Evolutionary conservation across 192 early-diverging fungal species (phyloP).

Genomic region (Backusella tarrabulga): DNA sequence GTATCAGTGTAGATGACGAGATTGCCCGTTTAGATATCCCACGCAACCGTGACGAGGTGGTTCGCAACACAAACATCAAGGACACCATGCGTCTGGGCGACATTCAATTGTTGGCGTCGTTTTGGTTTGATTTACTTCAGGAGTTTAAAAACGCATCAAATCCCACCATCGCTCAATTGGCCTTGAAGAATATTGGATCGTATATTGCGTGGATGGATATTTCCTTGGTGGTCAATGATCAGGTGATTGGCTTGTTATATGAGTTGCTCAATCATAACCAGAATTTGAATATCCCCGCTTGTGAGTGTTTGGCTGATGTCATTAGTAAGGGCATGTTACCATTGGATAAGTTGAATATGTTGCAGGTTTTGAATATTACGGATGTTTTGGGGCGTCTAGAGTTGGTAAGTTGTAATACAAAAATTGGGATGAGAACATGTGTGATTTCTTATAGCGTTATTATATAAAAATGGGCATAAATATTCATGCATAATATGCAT

Average conservation of each 20-base stretch:
- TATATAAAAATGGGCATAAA: background rate
- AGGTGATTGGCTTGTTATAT: constrained; percentile 75
- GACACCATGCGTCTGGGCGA: constrained; percentile 86
- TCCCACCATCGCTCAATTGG: constrained; percentile 60
- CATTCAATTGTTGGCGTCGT: constrained; percentile 65
- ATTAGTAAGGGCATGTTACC: constrained; percentile 92
- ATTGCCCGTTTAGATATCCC: constrained; percentile 73
- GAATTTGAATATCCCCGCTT: constrained; percentile 68
- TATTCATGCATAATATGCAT: background rate
- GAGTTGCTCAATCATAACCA: constrained; percentile 57
- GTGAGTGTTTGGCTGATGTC: constrained; percentile 81
- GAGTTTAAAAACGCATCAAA: constrained; percentile 53
- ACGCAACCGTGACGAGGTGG: constrained; percentile 61
- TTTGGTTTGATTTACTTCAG: constrained; percentile 75
- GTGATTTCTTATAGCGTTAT: background rate
- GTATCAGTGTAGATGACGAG: constrained; percentile 83
- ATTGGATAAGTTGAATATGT: constrained; percentile 83
- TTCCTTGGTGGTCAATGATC: constrained; percentile 81
- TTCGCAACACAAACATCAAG: constrained; percentile 82
- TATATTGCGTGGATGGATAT: constrained; percentile 99
- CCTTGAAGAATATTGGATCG: constrained; percentile 73
- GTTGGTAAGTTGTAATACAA: constrained; percentile 31
- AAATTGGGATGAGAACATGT: too few relatives aligned
- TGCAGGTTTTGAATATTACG: constrained; percentile 70
- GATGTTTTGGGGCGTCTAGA: constrained; percentile 44